Evolutionary conservation across 2,329 filamentous ascomycete genomes (phyloP).

Genomic region (Aspergillaceae sp.): DNA sequence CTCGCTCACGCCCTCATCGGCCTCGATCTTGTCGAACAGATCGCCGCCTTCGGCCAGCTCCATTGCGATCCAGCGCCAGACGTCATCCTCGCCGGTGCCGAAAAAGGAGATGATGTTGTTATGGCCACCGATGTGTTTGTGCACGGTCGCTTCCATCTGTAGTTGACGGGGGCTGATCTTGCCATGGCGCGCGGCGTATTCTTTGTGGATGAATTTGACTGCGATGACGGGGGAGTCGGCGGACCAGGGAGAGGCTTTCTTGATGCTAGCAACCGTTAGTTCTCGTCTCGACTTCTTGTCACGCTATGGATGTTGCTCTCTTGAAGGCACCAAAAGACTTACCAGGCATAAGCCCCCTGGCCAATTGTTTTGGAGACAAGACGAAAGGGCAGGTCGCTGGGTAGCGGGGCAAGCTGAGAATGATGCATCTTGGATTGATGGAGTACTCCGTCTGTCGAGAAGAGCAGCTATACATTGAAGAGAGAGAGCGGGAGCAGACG

Average conservation of each 20-base stretch:
- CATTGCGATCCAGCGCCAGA: conserved; percentile 98
- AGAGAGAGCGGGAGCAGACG: conserved; percentile 1
- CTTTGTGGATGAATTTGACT: conserved; percentile 98
- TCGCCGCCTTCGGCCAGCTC: conserved; percentile 92
- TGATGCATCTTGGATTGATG: conserved; percentile 46
- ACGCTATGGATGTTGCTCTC: neutral
- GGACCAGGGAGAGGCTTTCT: conserved; percentile 76
- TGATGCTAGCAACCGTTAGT: conserved; percentile 54
- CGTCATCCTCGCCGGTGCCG: conserved; percentile 69
- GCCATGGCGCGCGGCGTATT: conserved; percentile 81
- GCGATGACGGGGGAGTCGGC: conserved; percentile 71
- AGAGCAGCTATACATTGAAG: neutral
- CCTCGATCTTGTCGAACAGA: conserved; percentile 98
- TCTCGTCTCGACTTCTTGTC: conserved; percentile 1
- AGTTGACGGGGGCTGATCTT: conserved; percentile 84
- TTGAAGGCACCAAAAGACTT: conserved; percentile 11
- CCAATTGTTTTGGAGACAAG: conserved; percentile 96
- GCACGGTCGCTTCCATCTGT: conserved; percentile 81
- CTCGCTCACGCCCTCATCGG: conserved; percentile 86
- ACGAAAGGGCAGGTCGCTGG: conserved; percentile 76
- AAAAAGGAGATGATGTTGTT: conserved; percentile 92
- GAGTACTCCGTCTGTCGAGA: neutral
- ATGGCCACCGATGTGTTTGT: conserved; percentile 80
- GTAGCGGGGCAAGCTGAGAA: conserved; percentile 84
- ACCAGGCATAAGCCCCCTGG: conserved; percentile 96